Conservation (phyloP, 352 stramenopile genomes). For the Globisporangium okanoganense region DNA sequence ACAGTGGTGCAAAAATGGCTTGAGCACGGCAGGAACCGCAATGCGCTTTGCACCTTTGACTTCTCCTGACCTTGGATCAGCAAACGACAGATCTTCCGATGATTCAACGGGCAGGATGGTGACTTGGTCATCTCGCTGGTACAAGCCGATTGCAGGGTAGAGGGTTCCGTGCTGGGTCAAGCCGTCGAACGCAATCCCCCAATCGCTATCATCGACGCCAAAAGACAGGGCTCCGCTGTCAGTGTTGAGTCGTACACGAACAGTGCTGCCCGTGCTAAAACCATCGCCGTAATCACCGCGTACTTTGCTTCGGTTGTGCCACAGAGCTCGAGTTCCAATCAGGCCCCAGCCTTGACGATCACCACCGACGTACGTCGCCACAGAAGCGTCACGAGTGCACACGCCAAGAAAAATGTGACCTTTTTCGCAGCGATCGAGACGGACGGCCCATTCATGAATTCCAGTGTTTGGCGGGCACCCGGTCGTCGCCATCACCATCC, state of each 20-base stretch:
- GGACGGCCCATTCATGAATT: slow-evolving; percentile 86
- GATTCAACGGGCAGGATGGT: slow-evolving; percentile 74
- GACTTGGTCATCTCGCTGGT: slow-evolving; percentile 87
- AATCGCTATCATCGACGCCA: slow-evolving; percentile 83
- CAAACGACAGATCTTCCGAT: slow-evolving; percentile 28
- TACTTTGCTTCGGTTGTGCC: slow-evolving; percentile 89
- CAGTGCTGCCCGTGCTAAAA: slow-evolving; percentile 82
- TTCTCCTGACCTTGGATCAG: slow-evolving; percentile 20
- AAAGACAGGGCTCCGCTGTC: slow-evolving; percentile 86
- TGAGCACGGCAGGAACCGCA: slow-evolving; percentile 61
- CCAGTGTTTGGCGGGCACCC: slow-evolving; percentile 81
- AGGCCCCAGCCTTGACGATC: slow-evolving; percentile 87
- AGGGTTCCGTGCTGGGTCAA: slow-evolving; percentile 86
- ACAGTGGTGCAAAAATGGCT: slow-evolving; percentile 72
- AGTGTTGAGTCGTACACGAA: slow-evolving; percentile 82
- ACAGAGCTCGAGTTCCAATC: slow-evolving; percentile 85
- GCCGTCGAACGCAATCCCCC: slow-evolving; percentile 87
- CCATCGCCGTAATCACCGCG: slow-evolving; percentile 86
- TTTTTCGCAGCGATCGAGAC: slow-evolving; percentile 86
- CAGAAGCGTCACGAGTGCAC: slow-evolving; percentile 79
- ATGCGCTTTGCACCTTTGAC: slow-evolving; percentile 30
- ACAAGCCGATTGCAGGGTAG: slow-evolving; percentile 85
- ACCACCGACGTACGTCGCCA: slow-evolving; percentile 86
- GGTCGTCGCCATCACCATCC: slow-evolving; percentile 87
- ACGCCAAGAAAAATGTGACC: slow-evolving; percentile 89